Conservation (phyloP, 768 basidiomycete species). For the Clavulina sp. region DNA sequence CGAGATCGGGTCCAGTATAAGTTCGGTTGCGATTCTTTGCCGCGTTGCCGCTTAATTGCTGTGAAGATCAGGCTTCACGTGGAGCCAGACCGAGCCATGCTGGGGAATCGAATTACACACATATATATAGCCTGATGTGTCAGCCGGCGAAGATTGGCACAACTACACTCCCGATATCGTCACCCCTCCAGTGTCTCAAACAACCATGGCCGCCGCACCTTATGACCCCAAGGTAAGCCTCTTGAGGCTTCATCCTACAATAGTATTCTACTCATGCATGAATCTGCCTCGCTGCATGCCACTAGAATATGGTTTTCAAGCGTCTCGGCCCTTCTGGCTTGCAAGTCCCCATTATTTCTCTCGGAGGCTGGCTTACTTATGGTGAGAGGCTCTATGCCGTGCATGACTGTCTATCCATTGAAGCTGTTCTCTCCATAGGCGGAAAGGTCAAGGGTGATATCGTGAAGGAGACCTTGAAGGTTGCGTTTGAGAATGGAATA, state of each 20-base stretch:
- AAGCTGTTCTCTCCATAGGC: constrained; percentile 32
- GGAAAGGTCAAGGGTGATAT: constrained; percentile 48
- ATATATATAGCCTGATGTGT: no score
- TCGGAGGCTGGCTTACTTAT: constrained; percentile 37
- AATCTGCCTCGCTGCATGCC: neutral
- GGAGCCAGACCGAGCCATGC: no score
- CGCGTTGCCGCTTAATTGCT: no score
- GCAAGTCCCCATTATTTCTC: constrained; percentile 46
- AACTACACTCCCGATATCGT: no score
- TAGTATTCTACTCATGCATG: neutral
- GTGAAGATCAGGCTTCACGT: no score
- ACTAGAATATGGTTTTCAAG: constrained; percentile 19
- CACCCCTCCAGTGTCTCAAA: no score
- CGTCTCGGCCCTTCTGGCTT: constrained; percentile 43
- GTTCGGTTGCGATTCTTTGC: no score
- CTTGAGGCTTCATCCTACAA: neutral
- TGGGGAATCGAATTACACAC: no score
- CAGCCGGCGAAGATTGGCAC: no score
- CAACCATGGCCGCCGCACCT: neutral
- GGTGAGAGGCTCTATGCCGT: constrained; percentile 19
- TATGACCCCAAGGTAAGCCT: constrained; percentile 1
- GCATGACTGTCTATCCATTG: neutral
- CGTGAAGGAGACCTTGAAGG: constrained; percentile 63
- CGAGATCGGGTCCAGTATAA: no score
- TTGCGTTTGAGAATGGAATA: constrained; percentile 58